Evolutionary conservation across 2,329 filamentous ascomycete genomes (phyloP), one percentile per base, ranked within the genome.

Genomic region (Sphaerulina vaccinii): DNA sequence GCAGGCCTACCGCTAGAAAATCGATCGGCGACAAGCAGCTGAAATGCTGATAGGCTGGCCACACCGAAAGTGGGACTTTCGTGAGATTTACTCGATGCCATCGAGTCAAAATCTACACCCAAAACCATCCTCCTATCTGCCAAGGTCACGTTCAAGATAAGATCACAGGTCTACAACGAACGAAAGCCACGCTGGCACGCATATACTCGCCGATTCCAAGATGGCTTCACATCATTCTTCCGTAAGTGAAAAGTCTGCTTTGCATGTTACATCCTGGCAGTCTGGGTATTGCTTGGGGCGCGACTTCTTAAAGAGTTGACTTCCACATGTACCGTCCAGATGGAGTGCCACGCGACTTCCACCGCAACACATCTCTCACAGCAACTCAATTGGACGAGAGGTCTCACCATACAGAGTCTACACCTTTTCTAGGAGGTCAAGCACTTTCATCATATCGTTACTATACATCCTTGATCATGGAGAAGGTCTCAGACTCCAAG

Each of bases 401-500:
- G 33, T 29, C 22, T 19, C 38, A 43, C 19, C 32, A 23, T 16
- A 32, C 45, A 13, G 51, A 55, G 40, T 46, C 29, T n/a, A 44
- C 51, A 10, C 53, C 53, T 45, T 44, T 59, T 3, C 45, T 57
- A 44, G 29, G 22, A 33, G 29, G n/a, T 16, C 19, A 37, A 8
- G 7, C 18, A 19, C 11, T 41, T 10, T 39, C 21, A 16, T 18
- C n/a, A 15, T 18, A 6, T 19, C 46, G 18, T 10, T 15, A n/a
- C 15, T 27, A 29, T n/a, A 21, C 22, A 2, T 23, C 32, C 6
- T 22, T 5, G 49, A 58, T 33, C 18, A 77, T 76, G 75, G 71
- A 73, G 60, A 73, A 71, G 49, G 50, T 72, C 44, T 68, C 62
- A 49, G 57, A 63, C 11, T 70, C 69, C 22, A 75, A 69, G 55